Evolutionary conservation across 176 grass and related monocot species (phyloP).

Genomic region (Oryza glumipatula): DNA sequence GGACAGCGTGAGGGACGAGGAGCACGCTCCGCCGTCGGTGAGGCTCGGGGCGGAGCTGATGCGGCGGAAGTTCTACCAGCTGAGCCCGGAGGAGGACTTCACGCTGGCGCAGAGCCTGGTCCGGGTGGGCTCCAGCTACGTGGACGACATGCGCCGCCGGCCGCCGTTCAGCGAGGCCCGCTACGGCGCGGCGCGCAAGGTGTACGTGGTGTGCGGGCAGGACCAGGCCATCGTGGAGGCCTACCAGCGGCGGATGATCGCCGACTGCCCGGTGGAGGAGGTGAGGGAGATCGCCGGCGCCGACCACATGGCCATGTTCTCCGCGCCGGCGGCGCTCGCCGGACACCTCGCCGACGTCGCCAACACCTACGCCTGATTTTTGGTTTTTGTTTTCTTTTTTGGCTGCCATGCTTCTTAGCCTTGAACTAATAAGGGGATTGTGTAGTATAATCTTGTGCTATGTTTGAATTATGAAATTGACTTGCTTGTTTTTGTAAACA

Average conservation of each 20-base stretch:
- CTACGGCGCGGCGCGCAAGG: slow-evolving; percentile 56
- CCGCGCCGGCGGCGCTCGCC: slow-evolving; percentile 43
- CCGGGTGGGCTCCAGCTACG: slow-evolving; percentile 53
- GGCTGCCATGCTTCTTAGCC: too few relatives aligned
- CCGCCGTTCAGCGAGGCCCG: slow-evolving; percentile 51
- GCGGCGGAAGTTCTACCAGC: slow-evolving; percentile 47
- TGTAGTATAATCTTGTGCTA: too few relatives aligned
- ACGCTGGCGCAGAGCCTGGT: slow-evolving; percentile 55
- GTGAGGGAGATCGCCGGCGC: slow-evolving; percentile 53
- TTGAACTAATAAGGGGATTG: too few relatives aligned
- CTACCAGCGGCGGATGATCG: slow-evolving; percentile 55
- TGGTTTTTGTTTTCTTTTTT: too few relatives aligned
- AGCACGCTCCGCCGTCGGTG: slow-evolving; percentile 22
- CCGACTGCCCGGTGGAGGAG: slow-evolving; percentile 33
- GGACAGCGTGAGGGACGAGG: slow-evolving; percentile 39
- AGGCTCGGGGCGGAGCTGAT: slow-evolving; percentile 54
- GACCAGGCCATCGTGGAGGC: slow-evolving; percentile 37
- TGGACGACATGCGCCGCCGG: slow-evolving; percentile 35
- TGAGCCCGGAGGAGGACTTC: slow-evolving; percentile 67
- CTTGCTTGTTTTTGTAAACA: too few relatives aligned
- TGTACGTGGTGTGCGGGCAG: slow-evolving; percentile 53
- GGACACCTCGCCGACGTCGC: slow-evolving; percentile 46
- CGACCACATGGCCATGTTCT: slow-evolving; percentile 86
- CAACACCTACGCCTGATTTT: slow-evolving; percentile 37
- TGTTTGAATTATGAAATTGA: too few relatives aligned